Evolutionary conservation across 176 grass and related monocot species (phyloP), one percentile per base, ranked within the genome.

Genomic region (Themeda triandra): DNA sequence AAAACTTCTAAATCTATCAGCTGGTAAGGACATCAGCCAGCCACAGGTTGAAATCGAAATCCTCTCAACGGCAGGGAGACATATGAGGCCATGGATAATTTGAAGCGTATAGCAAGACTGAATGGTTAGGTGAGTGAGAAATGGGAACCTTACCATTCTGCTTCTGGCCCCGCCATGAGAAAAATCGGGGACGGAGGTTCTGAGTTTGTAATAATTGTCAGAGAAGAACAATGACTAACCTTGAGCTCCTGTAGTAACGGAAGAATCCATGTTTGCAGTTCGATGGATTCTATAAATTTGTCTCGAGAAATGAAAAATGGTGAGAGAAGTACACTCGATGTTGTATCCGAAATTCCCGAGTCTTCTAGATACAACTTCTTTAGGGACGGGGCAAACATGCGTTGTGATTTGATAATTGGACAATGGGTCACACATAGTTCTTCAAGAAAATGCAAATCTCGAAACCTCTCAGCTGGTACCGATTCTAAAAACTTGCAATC

Each of bases 31-130:
- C 15, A 41, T 1, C 6, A 42, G n/a, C 7, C 10, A 2, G n/a
- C 4, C 35, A 11, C 51, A 15, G 4, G 2, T 8, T 0, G 0
- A 0, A 63, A 83, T 8, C n/a, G 0, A 2, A 62, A 83, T 83
- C 6, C 27, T 33, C 54, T 83, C 19, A 6, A 83, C 13, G 3
- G 28, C 69, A n/a, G 37, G 81, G 6, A 83, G 37, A 46, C 10
- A 24, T 44, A 71, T 33, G 14, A 83, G 35, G 19, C 15, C 69
- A 23, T 73, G 54, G 23, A 83, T 12, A 6, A 10, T 83, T 59
- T 53, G 0, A 25, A 83, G 21, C 2, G 63, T 42, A 0, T 1
- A 0, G 6, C 81, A 73, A 24, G 0, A 0, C 0, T 0, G 0
- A 18, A 83, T 35, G 2, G 3, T n/a, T 11, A 83, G 27, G 3